phyloP scores from a whole-genome alignment of 768 basidiomycete species.

The Agrocybe praecox region DNA sequence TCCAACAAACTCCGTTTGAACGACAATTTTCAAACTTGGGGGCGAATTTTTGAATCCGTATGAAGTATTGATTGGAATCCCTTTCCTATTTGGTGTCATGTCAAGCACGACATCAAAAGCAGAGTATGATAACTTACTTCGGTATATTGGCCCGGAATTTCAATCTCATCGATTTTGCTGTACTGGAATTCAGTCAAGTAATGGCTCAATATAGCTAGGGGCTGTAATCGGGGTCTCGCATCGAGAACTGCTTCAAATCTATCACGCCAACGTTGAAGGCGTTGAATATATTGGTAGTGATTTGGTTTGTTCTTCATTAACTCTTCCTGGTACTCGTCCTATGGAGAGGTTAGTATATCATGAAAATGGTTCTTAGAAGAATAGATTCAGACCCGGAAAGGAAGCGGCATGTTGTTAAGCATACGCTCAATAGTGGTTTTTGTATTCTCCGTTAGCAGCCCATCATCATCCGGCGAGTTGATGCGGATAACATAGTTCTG shows the following conservation, averaged over 20 bases:
- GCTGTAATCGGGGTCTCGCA: slow-evolving; percentile 78
- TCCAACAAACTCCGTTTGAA: slow-evolving; percentile 84
- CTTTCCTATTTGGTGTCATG: slow-evolving; percentile 67
- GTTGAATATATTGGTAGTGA: slow-evolving; percentile 84
- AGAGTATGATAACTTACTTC: slow-evolving; percentile 56
- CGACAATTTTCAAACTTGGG: slow-evolving; percentile 91
- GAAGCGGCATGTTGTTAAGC: slow-evolving; percentile 56
- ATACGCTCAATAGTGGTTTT: slow-evolving; percentile 60
- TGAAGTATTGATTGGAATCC: slow-evolving; percentile 89
- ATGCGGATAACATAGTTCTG: slow-evolving; percentile 75
- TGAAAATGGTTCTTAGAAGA: background rate
- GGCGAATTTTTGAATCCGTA: slow-evolving; percentile 88
- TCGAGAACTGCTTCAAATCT: slow-evolving; percentile 86
- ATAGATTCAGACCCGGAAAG: slow-evolving; percentile 52
- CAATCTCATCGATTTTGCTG: slow-evolving; percentile 95
- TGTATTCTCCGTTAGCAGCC: slow-evolving; percentile 56
- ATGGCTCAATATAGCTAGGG: slow-evolving; percentile 85
- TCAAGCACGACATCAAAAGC: background rate
- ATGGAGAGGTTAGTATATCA: slow-evolving; percentile 5
- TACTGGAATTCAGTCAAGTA: slow-evolving; percentile 98
- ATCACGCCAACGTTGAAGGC: slow-evolving; percentile 92
- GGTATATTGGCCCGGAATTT: slow-evolving; percentile 98
- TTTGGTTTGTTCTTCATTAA: slow-evolving; percentile 80
- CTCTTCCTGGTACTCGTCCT: slow-evolving; percentile 92
- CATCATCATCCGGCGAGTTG: slow-evolving; percentile 68